These are phyloP conservation scores for Penicillium robsamsonii DNA, from an alignment of 495 filamentous ascomycete species.

Conservation along the genomic window DNA sequence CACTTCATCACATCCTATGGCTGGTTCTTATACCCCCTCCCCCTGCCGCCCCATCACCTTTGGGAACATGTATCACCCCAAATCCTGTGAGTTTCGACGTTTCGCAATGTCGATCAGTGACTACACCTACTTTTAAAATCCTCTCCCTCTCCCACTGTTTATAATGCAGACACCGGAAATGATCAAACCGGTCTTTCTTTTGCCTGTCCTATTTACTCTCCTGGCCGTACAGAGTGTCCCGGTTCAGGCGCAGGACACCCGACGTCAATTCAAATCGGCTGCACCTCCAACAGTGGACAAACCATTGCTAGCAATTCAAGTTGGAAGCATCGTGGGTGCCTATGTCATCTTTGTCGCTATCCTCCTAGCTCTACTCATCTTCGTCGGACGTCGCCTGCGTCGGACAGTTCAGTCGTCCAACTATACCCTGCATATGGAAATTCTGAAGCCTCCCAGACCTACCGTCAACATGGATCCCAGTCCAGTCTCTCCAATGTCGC, in stretches of 20 bases:
- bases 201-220: constrained; percentile 13
- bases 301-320: constrained; percentile 65
- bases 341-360: constrained; percentile 73
- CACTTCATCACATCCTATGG: constrained; percentile 36
- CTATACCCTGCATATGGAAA: constrained; percentile 57
- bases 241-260: constrained; percentile 9
- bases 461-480: constrained; percentile 49
- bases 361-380: constrained; percentile 63
- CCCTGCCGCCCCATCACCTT: constrained; percentile 25
- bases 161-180: constrained; percentile 22
- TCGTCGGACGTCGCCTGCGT: constrained; percentile 60
- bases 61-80: constrained; percentile 23
- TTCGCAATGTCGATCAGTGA: constrained; percentile 30
- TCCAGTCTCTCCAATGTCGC: constrained; percentile 42
- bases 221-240: constrained; percentile 12
- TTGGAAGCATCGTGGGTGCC: constrained; percentile 74
- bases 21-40: constrained; percentile 25
- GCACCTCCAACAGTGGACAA: constrained; percentile 40
- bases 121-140: constrained; percentile 21
- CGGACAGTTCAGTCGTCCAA: constrained; percentile 52
- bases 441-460: constrained; percentile 56
- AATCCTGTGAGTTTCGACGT: constrained; percentile 17
- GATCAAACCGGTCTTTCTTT: constrained; percentile 16
- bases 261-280: constrained; percentile 15
- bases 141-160: constrained; percentile 13